phyloP scores from a whole-genome alignment of 345 rosid species.

The Aegle marmelos region DNA sequence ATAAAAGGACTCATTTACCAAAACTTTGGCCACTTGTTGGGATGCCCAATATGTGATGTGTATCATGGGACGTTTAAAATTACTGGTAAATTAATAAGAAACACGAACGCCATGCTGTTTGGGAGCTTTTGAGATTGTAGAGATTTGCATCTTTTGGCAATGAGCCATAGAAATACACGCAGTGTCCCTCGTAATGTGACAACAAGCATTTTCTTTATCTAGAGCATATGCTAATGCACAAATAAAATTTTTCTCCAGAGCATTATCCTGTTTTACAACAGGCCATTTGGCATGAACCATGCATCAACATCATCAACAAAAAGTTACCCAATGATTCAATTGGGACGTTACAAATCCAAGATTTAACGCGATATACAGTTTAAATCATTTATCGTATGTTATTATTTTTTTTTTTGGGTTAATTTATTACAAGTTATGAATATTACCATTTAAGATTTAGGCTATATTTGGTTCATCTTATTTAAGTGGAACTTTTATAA shows the following conservation, averaged over 20 bases:
- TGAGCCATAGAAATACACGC: background rate
- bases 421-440: too few relatives aligned
- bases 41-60: conserved; percentile 10
- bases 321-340: background rate
- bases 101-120: conserved; percentile 12
- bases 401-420: too few relatives aligned
- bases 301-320: conserved; percentile 2
- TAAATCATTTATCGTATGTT: too few relatives aligned
- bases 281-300: background rate
- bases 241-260: too few relatives aligned
- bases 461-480: too few relatives aligned
- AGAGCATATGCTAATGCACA: background rate
- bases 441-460: too few relatives aligned
- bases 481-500: too few relatives aligned
- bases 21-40: conserved; percentile 24
- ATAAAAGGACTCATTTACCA: conserved; percentile 16
- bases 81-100: background rate
- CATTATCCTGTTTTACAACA: too few relatives aligned
- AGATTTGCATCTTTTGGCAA: conserved; percentile 12
- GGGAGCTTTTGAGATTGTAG: background rate
- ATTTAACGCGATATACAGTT: too few relatives aligned
- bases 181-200: conserved; percentile 7
- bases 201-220: background rate
- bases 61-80: conserved; percentile 18
- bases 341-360: background rate